Evolutionary conservation across 148 eudicot species (phyloP), one percentile per base, ranked within the genome.

Genomic region (Talinum fruticosum): DNA sequence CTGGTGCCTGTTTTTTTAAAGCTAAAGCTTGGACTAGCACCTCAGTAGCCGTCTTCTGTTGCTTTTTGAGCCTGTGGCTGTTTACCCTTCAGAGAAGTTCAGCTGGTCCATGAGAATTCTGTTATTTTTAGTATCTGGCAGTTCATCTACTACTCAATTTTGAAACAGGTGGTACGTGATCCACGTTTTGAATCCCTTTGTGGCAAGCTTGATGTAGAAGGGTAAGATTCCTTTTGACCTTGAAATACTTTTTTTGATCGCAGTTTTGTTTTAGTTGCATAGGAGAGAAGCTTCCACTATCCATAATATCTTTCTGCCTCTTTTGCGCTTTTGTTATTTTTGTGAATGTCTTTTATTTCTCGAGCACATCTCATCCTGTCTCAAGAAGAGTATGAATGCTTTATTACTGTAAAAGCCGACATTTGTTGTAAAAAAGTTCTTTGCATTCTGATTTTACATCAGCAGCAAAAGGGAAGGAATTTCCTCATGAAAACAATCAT

Each of bases 101-200:
- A 29, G 2, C 15, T 69, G 53, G 24, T 30, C 8, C 53, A 19
- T 29, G 66, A 30, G 41, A 72, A 65, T 70, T 69, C 16, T 72
- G 8, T 33, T 37, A 19, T 19, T 12, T n/a, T n/a, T 68, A 14
- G 49, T n/a, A 23, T 4, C 10, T 15, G 49, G 33, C 41, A 26
- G 44, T 71, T 72, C 29, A 62, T 69, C 51, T 69, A 28, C 61
- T 21, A 71, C 81, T 34, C 69, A 36, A 47, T 66, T 28, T 57
- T 62, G 66, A 36, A 69, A 80, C 89, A 95, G 97, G 90, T 87
- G 75, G 82, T 74, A 47, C 93, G 97, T 30, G 99, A 93, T 73
- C 99, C 99, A 69, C 94, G 99, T 35, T 96, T 96, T 87, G 98
- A 96, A 82, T 78, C 97, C 69, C 88, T 93, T 71, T 90, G 93